Percentiles rank a stretch among this genome's conserved stretches.
Evolutionary conservation across 1,284 basidiomycete species (phyloP).

Genomic region (Sparassis latifolia): DNA sequence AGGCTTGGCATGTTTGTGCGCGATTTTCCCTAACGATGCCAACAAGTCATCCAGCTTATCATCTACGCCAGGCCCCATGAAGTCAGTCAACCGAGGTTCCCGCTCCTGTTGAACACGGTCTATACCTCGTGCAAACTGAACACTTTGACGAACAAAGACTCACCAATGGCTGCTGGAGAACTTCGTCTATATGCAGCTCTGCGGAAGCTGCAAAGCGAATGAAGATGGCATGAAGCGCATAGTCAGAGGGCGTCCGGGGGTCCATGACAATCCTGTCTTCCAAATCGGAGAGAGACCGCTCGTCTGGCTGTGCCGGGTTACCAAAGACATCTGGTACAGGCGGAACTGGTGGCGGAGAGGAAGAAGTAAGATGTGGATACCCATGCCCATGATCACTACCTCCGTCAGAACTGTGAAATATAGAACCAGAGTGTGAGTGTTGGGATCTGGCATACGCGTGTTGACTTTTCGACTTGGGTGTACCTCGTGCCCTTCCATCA

Average conservation of each 20-base stretch:
- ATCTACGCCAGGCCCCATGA: slow-evolving; percentile 70
- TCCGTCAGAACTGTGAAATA: slow-evolving; percentile 60
- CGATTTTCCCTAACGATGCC: slow-evolving; percentile 80
- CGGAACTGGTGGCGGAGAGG: slow-evolving; percentile 71
- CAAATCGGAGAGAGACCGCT: slow-evolving; percentile 41
- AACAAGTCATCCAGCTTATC: slow-evolving; percentile 76
- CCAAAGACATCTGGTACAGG: slow-evolving; percentile 59
- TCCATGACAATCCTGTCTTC: slow-evolving; percentile 63
- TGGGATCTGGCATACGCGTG: slow-evolving; percentile 59
- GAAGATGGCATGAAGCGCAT: slow-evolving; percentile 82
- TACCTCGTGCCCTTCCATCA: slow-evolving; percentile 35
- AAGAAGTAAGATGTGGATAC: slow-evolving; percentile 29
- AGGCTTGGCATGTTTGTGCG: slow-evolving; percentile 76
- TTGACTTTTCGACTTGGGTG: slow-evolving; percentile 40
- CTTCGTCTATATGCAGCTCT: slow-evolving; percentile 70
- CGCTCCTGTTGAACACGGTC: slow-evolving; percentile 43
- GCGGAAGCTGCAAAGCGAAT: slow-evolving; percentile 76
- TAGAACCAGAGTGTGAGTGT: slow-evolving; percentile 67
- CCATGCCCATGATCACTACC: slow-evolving; percentile 61
- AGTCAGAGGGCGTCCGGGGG: slow-evolving; percentile 78
- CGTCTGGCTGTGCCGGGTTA: slow-evolving; percentile 38
- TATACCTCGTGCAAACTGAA: slow-evolving; percentile 4
- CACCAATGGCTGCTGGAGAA: slow-evolving; percentile 66
- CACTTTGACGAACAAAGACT: slow-evolving; percentile 21
- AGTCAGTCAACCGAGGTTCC: slow-evolving; percentile 59